These are phyloP conservation scores for Apiospora hydei DNA, from an alignment of 2,329 filamentous ascomycete species.

Conservation along the genomic window DNA sequence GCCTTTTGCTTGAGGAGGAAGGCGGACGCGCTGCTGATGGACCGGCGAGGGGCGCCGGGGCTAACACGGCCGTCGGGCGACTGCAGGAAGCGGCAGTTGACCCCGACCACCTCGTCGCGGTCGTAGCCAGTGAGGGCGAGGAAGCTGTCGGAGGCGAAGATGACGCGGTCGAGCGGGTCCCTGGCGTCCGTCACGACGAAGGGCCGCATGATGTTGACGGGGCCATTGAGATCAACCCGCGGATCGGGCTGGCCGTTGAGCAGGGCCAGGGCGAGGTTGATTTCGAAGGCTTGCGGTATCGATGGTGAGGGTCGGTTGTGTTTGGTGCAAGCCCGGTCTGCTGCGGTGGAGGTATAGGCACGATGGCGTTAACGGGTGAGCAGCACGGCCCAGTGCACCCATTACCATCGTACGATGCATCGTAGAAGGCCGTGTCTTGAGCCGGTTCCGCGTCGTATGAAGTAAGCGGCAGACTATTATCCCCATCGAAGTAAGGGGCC, in stretches of 20 bases:
- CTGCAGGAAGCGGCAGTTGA: conserved; percentile 93
- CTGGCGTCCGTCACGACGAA: conserved; percentile 89
- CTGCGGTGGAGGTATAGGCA: background rate
- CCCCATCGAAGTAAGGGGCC: too few relatives aligned
- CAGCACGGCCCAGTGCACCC: background rate
- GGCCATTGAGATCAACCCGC: conserved; percentile 78
- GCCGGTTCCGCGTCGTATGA: too few relatives aligned
- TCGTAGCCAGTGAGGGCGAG: conserved; percentile 91
- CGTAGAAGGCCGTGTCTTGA: too few relatives aligned
- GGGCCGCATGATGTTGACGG: conserved; percentile 88
- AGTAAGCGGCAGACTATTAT: too few relatives aligned
- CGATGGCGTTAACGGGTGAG: background rate
- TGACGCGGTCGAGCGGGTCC: conserved; percentile 83
- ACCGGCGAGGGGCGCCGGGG: conserved; percentile 77
- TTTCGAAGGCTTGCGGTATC: conserved; percentile 67
- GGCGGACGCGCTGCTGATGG: conserved; percentile 83
- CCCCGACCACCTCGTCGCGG: conserved; percentile 83
- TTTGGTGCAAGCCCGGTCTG: too few relatives aligned
- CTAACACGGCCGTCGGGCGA: conserved; percentile 82
- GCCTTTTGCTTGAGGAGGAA: conserved; percentile 82
- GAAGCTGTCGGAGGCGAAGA: conserved; percentile 92
- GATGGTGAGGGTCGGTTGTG: too few relatives aligned
- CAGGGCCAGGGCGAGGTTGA: conserved; percentile 79
- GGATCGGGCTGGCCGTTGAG: conserved; percentile 81
- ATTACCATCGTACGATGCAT: background rate